phyloP scores from a whole-genome alignment of 2,329 filamentous ascomycete species.

The Ceratocystiopsis brevicomis region DNA sequence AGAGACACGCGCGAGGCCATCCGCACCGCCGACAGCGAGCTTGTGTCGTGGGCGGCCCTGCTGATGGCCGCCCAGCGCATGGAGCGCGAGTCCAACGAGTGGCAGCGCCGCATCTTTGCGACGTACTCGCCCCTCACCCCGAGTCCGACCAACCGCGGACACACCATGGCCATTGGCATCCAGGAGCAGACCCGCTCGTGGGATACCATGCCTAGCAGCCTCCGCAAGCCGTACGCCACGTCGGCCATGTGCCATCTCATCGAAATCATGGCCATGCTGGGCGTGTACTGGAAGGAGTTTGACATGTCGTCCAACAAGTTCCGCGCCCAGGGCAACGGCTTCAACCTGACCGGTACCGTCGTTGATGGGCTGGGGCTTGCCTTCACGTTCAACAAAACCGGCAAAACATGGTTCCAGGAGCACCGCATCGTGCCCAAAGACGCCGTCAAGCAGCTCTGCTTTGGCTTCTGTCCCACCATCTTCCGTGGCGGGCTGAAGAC shows the following conservation, averaged over 20 bases:
- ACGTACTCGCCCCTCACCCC: not conserved
- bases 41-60: constrained; percentile 33
- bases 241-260: constrained; percentile 36
- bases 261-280: constrained; percentile 33
- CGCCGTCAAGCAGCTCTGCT: constrained; percentile 34
- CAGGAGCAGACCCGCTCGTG: constrained; percentile 27
- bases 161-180: constrained; percentile 26
- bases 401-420: constrained; percentile 26
- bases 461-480: constrained; percentile 36
- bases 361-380: constrained; percentile 32
- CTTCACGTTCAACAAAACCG: constrained; percentile 33
- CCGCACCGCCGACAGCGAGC: constrained; percentile 36
- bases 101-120: constrained; percentile 17
- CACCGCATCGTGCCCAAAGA: constrained; percentile 34
- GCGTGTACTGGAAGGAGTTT: constrained; percentile 41
- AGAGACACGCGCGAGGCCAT: constrained; percentile 15
- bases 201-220: constrained; percentile 30
- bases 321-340: constrained; percentile 36
- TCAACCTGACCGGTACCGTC: constrained; percentile 27
- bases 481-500: constrained; percentile 24
- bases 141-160: constrained; percentile 5
- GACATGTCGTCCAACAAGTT: constrained; percentile 31
- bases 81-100: constrained; percentile 27
- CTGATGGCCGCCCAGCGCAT: constrained; percentile 30
- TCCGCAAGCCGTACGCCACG: constrained; percentile 31